Conservation (phyloP, 495 filamentous ascomycete genomes). For the Penicillium robsamsonii region DNA sequence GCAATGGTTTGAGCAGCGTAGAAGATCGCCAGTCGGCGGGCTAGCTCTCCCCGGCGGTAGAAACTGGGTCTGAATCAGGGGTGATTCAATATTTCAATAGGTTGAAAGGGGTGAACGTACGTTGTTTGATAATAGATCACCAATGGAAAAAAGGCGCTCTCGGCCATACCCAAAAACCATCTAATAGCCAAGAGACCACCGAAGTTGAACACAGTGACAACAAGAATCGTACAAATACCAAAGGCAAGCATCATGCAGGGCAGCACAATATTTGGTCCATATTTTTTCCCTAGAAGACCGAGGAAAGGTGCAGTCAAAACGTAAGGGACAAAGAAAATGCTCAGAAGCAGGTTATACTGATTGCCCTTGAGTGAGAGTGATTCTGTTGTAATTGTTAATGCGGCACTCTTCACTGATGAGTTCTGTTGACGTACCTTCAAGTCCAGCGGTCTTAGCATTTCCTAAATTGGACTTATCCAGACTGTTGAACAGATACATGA, state of each 20-base stretch:
- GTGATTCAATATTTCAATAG: not conserved
- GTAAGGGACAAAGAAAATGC: constrained; percentile 72
- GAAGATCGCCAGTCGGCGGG: constrained; percentile 70
- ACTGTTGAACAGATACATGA: constrained; percentile 65
- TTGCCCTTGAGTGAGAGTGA: constrained; percentile 50
- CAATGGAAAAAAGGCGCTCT: constrained; percentile 69
- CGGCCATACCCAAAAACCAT: constrained; percentile 61
- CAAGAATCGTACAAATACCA: constrained; percentile 55
- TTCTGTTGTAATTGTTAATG: constrained; percentile 10
- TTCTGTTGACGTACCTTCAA: constrained; percentile 35
- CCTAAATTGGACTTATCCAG: constrained; percentile 67
- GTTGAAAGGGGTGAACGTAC: not conserved
- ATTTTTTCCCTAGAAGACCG: constrained; percentile 65
- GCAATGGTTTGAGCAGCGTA: constrained; percentile 72
- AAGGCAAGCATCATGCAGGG: constrained; percentile 65
- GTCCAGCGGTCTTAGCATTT: constrained; percentile 67
- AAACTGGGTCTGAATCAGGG: constrained; percentile 35
- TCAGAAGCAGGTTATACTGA: constrained; percentile 67
- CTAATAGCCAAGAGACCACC: constrained; percentile 56
- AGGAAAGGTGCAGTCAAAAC: constrained; percentile 62
- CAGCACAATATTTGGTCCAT: constrained; percentile 57
- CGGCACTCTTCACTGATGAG: not conserved
- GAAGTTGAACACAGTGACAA: constrained; percentile 56
- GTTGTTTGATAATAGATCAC: constrained; percentile 57
- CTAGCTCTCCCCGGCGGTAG: constrained; percentile 71